Evolutionary conservation across 345 rosid species (phyloP).

Genomic region (Arabidopsis suecica): DNA sequence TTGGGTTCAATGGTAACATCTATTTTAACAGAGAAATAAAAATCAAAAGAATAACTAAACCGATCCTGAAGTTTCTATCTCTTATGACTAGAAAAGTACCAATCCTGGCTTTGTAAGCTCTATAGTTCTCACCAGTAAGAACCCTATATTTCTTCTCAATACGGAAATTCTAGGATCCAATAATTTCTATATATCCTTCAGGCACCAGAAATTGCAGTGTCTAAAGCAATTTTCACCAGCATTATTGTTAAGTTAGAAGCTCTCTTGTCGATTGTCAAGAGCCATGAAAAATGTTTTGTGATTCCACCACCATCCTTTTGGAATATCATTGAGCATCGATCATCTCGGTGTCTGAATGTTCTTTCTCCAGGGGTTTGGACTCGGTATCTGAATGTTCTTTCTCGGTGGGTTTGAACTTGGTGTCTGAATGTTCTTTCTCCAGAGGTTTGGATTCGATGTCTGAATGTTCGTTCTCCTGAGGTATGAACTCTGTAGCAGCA

Average conservation of each 20-base stretch:
- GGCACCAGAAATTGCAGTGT: slow-evolving; percentile 24
- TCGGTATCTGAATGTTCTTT: slow-evolving; percentile 14
- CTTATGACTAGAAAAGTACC: slow-evolving; percentile 20
- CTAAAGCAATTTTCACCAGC: slow-evolving; percentile 23
- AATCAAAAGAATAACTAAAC: slow-evolving; percentile 21
- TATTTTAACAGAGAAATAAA: slow-evolving; percentile 11
- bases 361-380: slow-evolving; percentile 22
- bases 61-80: slow-evolving; percentile 28
- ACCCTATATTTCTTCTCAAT: slow-evolving; percentile 30
- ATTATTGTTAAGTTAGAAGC: slow-evolving; percentile 43
- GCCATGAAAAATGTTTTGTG: slow-evolving; percentile 37
- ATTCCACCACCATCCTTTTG: slow-evolving; percentile 5
- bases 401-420: slow-evolving; percentile 22
- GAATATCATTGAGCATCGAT: slow-evolving; percentile 20
- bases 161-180: not conserved
- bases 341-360: slow-evolving; percentile 31
- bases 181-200: slow-evolving; percentile 18
- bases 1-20: slow-evolving; percentile 26
- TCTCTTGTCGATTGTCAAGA: slow-evolving; percentile 25
- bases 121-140: slow-evolving; percentile 15
- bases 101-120: slow-evolving; percentile 12
- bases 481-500: slow-evolving; percentile 15
- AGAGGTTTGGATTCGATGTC: not conserved
- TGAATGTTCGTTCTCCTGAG: slow-evolving; percentile 22
- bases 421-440: slow-evolving; percentile 25